Conservation (phyloP, 805 yeast species). For the Candida railenensis region DNA sequence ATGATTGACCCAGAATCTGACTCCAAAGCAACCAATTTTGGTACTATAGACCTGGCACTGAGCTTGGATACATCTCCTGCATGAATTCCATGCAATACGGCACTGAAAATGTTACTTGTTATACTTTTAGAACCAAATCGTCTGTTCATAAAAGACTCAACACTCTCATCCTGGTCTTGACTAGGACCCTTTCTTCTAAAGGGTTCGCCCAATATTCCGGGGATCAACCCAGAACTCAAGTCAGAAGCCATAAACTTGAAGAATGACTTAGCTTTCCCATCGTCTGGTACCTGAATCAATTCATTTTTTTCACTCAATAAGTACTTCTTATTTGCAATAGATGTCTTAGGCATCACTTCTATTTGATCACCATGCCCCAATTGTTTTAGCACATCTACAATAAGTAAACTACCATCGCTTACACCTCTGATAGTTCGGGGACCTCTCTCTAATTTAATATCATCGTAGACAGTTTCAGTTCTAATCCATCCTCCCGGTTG, state of each 20-base stretch:
- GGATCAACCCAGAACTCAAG: slow-evolving; percentile 42
- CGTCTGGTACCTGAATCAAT: slow-evolving; percentile 53
- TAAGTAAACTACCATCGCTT: slow-evolving; percentile 71
- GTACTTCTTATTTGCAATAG: slow-evolving; percentile 73
- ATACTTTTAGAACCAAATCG: slow-evolving; percentile 60
- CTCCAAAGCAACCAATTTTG: slow-evolving; percentile 58
- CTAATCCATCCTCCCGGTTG: slow-evolving; percentile 81
- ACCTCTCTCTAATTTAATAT: slow-evolving; percentile 68
- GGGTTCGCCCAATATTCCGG: slow-evolving; percentile 52
- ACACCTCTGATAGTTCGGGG: slow-evolving; percentile 88
- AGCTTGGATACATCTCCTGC: slow-evolving; percentile 64
- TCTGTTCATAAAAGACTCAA: slow-evolving; percentile 63
- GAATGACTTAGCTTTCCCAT: slow-evolving; percentile 22
- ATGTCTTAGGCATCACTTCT: slow-evolving; percentile 53
- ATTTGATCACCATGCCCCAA: slow-evolving; percentile 51
- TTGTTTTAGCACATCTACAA: slow-evolving; percentile 56
- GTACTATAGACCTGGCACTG: slow-evolving; percentile 64
- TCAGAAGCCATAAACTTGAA: slow-evolving; percentile 39
- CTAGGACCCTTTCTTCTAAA: slow-evolving; percentile 28
- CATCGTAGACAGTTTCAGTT: slow-evolving; percentile 37
- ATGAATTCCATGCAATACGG: slow-evolving; percentile 84
- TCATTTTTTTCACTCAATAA: slow-evolving; percentile 44
- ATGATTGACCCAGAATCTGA: slow-evolving; percentile 53
- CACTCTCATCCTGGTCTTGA: slow-evolving; percentile 59
- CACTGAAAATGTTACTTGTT: slow-evolving; percentile 66